These are phyloP conservation scores for Drosera spatulata DNA, from an alignment of 179 eudicot genomes.

Conservation along the genomic window DNA sequence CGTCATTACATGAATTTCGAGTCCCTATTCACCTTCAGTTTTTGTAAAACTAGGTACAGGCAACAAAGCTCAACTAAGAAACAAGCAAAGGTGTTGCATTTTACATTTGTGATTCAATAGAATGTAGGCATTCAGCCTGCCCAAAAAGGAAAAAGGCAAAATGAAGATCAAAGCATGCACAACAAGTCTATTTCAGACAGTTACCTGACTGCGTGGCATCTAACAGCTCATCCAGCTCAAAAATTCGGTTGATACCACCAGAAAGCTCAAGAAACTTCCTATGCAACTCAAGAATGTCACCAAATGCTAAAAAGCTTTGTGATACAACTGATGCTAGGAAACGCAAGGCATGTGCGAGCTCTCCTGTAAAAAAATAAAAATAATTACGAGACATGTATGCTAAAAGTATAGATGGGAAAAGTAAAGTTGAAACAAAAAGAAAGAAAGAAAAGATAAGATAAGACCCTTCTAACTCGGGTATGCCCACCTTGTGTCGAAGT, in stretches of 20 bases:
- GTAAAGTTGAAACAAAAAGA: too few relatives aligned
- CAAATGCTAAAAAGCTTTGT: constrained; percentile 97
- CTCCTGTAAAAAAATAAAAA: constrained; percentile 38
- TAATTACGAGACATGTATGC: background rate
- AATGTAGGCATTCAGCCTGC: too few relatives aligned
- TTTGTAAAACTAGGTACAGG: too few relatives aligned
- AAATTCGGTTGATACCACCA: constrained; percentile 88
- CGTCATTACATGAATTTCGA: too few relatives aligned
- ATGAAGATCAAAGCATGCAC: background rate
- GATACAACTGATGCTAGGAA: constrained; percentile 96
- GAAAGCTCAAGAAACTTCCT: constrained; percentile 84
- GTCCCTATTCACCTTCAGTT: too few relatives aligned
- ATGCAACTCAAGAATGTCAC: constrained; percentile 91
- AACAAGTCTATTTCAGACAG: too few relatives aligned
- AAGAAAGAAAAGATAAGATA: too few relatives aligned
- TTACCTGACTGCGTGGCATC: constrained; percentile 85
- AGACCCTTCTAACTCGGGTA: background rate
- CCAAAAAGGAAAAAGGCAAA: too few relatives aligned
- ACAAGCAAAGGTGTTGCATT: too few relatives aligned
- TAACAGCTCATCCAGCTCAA: constrained; percentile 83
- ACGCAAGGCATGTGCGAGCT: constrained; percentile 91
- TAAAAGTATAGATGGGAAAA: background rate
- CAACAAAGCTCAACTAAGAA: too few relatives aligned
- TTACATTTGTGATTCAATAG: too few relatives aligned
- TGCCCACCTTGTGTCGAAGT: constrained; percentile 85